These are phyloP conservation scores for Circinella umbellata DNA, from an alignment of 371 early-diverging fungal species.

Conservation along the genomic window DNA sequence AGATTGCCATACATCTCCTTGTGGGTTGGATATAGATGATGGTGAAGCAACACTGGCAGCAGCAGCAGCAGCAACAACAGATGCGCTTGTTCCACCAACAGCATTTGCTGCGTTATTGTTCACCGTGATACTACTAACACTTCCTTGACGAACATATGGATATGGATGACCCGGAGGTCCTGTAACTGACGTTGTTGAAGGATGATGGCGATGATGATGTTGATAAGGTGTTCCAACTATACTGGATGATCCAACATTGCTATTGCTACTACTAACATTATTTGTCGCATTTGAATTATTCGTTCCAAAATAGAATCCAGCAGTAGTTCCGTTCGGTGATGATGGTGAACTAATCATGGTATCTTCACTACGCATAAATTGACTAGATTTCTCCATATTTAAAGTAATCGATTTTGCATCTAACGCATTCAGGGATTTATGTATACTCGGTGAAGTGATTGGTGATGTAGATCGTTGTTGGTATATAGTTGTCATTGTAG, in stretches of 20 bases:
- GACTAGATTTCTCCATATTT: constrained; percentile 56
- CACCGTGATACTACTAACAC: constrained; percentile 31
- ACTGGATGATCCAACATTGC: neutral
- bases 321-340: constrained; percentile 28
- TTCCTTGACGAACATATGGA: constrained; percentile 42
- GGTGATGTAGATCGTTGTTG: constrained; percentile 50
- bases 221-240: neutral
- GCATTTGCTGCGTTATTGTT: neutral
- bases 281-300: neutral
- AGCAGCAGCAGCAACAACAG: neutral
- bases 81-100: neutral
- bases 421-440: constrained; percentile 59
- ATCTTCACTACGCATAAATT: constrained; percentile 34
- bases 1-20: constrained; percentile 76
- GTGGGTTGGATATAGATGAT: constrained; percentile 7
- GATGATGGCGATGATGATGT: constrained; percentile 16
- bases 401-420: constrained; percentile 68
- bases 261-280: neutral
- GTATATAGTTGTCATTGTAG: constrained; percentile 2
- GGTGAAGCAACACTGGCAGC: neutral
- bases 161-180: constrained; percentile 9
- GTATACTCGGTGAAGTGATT: constrained; percentile 47
- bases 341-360: constrained; percentile 34
- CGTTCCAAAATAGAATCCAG: constrained; percentile 24
- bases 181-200: constrained; percentile 10